phyloP scores from a whole-genome alignment of 2,329 filamentous ascomycete species.

The Colletotrichum karsti region DNA sequence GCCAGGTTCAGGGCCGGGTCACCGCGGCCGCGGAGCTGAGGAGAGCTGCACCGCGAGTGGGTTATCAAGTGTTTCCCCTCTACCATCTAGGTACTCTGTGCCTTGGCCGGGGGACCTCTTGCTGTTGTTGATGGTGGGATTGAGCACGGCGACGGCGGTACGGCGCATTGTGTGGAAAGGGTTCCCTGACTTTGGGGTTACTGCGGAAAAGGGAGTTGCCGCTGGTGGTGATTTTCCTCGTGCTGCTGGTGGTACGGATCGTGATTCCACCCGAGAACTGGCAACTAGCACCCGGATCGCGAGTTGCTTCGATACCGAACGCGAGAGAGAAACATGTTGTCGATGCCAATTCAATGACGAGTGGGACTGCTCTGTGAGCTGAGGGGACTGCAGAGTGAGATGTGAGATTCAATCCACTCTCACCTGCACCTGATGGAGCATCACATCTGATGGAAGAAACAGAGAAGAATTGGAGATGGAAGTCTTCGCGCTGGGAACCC shows the following conservation, averaged over 20 bases:
- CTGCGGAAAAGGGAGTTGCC: slow-evolving; percentile 2
- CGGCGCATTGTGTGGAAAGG: background rate
- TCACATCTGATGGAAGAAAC: background rate
- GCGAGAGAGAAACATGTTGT: background rate
- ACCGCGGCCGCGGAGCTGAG: slow-evolving; percentile 26
- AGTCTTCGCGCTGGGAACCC: background rate
- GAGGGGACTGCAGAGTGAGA: background rate
- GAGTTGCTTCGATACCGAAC: background rate
- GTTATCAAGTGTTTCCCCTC: background rate
- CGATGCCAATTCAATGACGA: background rate
- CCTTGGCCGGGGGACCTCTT: too few species aligned
- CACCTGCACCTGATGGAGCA: background rate
- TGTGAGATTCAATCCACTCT: background rate
- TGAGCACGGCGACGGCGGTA: too few species aligned
- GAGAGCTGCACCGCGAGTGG: background rate
- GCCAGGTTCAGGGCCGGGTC: slow-evolving; percentile 22
- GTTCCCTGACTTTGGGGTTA: background rate
- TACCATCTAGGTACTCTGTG: background rate
- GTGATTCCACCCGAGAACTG: too few species aligned
- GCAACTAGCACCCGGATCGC: too few species aligned
- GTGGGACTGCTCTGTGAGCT: background rate
- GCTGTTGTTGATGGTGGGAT: too few species aligned
- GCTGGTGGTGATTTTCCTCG: background rate
- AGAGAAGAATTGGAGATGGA: background rate
- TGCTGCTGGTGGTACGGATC: background rate